A percentile compares a stretch with the other conserved stretches of the same genome.
Evolutionary conservation across 73 alveolate species (phyloP).

Genomic region (Durusdinium trenchii): DNA sequence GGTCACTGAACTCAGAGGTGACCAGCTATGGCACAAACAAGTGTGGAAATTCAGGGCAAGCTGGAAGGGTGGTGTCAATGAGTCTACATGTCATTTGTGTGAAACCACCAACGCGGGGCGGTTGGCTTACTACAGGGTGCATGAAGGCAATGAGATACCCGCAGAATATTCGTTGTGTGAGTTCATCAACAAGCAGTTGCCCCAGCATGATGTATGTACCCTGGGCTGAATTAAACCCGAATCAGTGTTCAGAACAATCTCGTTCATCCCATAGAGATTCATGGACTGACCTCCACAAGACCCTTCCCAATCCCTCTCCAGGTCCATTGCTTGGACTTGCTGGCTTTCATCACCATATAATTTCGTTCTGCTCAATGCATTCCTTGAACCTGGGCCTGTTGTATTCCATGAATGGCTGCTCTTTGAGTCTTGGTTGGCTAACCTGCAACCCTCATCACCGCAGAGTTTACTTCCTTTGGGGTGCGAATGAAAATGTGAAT

Average conservation of each 20-base stretch:
- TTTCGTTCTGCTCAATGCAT: slow-evolving; percentile 31
- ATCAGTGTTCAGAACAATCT: no score
- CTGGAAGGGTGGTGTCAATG: neutral
- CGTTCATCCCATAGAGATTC: no score
- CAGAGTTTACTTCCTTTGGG: no score
- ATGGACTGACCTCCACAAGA: neutral
- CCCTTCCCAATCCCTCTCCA: neutral
- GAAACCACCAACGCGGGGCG: neutral
- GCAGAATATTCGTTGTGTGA: neutral
- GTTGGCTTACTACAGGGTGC: neutral
- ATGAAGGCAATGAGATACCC: neutral
- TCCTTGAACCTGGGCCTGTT: slow-evolving; percentile 26
- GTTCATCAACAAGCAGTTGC: neutral
- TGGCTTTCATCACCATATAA: neutral
- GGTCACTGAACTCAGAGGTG: slow-evolving; percentile 48
- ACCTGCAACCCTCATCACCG: no score
- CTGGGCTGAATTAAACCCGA: neutral
- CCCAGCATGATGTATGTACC: neutral
- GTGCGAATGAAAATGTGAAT: neutral
- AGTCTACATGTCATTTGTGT: neutral
- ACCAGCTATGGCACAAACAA: slow-evolving; percentile 28
- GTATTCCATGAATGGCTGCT: neutral
- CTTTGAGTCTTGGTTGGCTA: neutral
- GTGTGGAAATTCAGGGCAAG: neutral
- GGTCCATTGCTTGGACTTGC: neutral